A percentile compares a stretch with the other conserved stretches of the same genome.
These are phyloP conservation scores for Fusarium oxysporum DNA, from an alignment of 2,329 filamentous ascomycete species.

Conservation along the genomic window DNA sequence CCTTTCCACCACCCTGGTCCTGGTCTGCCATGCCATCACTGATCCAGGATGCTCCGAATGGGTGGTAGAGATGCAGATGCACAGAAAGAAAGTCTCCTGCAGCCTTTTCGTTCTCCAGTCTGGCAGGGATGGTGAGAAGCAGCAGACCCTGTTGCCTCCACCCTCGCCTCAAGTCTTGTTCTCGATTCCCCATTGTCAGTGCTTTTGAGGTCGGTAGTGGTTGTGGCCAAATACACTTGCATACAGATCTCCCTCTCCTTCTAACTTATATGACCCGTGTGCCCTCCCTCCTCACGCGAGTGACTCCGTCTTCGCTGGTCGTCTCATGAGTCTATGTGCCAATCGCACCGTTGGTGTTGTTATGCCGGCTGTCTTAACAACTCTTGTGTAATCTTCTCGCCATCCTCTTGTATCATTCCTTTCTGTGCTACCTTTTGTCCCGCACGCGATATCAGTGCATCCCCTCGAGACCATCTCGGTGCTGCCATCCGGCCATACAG, in stretches of 20 bases:
- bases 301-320: conserved; percentile 18
- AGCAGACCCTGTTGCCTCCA: conserved; percentile 35
- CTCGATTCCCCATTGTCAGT: conserved; percentile 29
- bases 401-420: conserved; percentile 2
- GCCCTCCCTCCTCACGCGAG: conserved; percentile 43
- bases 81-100: conserved; percentile 31
- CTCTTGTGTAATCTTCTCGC: conserved; percentile 24
- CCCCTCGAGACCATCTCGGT: conserved; percentile 22
- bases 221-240: conserved; percentile 18
- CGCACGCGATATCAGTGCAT: conserved; percentile 6
- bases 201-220: conserved; percentile 31
- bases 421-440: conserved; percentile 12
- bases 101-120: conserved; percentile 20
- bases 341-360: conserved; percentile 17
- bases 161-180: conserved; percentile 33
- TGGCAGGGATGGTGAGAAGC: conserved; percentile 34
- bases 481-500: conserved; percentile 13
- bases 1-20: conserved; percentile 36
- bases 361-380: conserved; percentile 19
- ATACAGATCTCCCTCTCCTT: conserved; percentile 31
- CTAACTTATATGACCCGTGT: conserved; percentile 48
- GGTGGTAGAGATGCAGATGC: conserved; percentile 43
- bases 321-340: conserved; percentile 32
- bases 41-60: conserved; percentile 41
- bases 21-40: conserved; percentile 30